Evolutionary conservation across 2,329 filamentous ascomycete species (phyloP).

Genomic region (Aspergillus neoniger): DNA sequence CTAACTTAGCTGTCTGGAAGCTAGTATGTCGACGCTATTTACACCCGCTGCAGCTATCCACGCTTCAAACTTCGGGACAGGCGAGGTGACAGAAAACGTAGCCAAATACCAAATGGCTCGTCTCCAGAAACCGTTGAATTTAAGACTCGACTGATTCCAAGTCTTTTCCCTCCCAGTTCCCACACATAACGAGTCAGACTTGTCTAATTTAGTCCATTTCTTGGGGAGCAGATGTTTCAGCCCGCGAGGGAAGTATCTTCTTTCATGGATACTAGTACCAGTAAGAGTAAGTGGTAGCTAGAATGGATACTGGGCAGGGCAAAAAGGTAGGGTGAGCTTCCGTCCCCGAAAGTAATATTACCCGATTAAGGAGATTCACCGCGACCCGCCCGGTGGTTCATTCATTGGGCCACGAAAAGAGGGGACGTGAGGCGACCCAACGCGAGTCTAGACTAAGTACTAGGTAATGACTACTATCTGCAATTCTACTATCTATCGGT

Average conservation of each 20-base stretch:
- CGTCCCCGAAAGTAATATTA: conserved; percentile 12
- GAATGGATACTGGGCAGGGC: too few species aligned
- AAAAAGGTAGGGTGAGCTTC: too few species aligned
- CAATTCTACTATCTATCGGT: background rate
- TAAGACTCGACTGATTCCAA: background rate
- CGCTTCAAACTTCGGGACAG: background rate
- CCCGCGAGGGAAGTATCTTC: background rate
- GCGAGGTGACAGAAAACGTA: conserved; percentile 9
- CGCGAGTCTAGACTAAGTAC: conserved; percentile 8
- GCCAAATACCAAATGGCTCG: background rate
- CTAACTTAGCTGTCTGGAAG: background rate
- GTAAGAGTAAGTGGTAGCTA: too few species aligned
- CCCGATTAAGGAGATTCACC: conserved; percentile 7
- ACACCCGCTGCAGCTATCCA: conserved; percentile 8
- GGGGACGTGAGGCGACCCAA: conserved; percentile 14
- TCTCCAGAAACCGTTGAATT: conserved; percentile 1
- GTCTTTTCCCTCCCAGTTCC: too few species aligned
- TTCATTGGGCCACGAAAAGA: conserved; percentile 9
- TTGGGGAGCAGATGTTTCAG: background rate
- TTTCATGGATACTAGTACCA: background rate
- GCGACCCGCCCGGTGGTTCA: conserved; percentile 2
- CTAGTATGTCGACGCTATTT: background rate
- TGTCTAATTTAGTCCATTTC: too few species aligned
- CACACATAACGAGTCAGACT: too few species aligned
- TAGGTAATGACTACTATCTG: background rate